Evolutionary conservation across 225 moss, liverwort and hornwort genomes (phyloP).

Genomic region (Pseudoscleropodium purum): DNA sequence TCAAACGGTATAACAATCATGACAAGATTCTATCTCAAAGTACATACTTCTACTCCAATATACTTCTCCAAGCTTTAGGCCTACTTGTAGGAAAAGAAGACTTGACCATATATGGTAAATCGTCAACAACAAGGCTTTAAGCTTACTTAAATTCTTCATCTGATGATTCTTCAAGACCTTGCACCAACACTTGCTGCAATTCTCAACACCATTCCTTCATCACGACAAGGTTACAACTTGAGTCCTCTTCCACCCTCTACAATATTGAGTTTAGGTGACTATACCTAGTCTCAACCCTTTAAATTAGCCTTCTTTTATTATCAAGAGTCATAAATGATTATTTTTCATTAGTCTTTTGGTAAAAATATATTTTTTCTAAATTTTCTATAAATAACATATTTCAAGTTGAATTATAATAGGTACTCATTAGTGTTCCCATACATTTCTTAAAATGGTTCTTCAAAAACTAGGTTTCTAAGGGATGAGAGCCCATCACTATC

Average conservation of each 20-base stretch:
- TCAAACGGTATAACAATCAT: background rate
- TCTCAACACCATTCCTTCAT: background rate
- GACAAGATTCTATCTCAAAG: background rate
- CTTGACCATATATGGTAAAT: accelerated
- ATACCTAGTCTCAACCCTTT: no score
- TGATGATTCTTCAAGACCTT: background rate
- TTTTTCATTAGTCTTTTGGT: no score
- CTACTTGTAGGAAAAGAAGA: background rate
- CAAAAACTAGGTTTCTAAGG: no score
- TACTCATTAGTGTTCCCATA: no score
- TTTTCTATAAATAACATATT: no score
- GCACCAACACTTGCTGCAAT: accelerated
- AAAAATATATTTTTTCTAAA: no score
- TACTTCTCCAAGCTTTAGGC: background rate
- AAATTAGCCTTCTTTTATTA: no score
- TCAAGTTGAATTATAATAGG: no score
- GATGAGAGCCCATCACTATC: no score
- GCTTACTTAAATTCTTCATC: background rate
- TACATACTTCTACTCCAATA: accelerated
- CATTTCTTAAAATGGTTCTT: no score
- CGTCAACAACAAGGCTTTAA: background rate
- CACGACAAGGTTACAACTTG: accelerated
- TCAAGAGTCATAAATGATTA: no score
- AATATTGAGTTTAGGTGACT: no score
- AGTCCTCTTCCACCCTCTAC: background rate